Evolutionary conservation across 495 filamentous ascomycete genomes (phyloP).

Genomic region (Trichocladium antarcticum): DNA sequence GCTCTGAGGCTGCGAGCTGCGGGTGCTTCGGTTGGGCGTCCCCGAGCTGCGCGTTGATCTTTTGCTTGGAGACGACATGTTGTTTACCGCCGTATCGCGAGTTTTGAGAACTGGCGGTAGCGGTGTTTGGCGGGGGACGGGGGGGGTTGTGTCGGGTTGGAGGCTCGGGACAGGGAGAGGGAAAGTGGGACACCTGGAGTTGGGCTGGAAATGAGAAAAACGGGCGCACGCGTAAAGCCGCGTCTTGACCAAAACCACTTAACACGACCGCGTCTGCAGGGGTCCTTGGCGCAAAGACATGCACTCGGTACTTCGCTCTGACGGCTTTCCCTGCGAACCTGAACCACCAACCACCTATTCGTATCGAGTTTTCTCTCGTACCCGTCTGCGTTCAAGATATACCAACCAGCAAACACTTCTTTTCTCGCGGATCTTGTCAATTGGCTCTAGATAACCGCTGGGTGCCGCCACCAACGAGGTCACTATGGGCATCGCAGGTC

Average conservation of each 20-base stretch:
- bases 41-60: constrained; percentile 45
- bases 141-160: not conserved
- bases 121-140: not conserved
- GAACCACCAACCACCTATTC: too few relatives aligned
- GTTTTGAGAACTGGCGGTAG: too few relatives aligned
- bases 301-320: too few relatives aligned
- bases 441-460: too few relatives aligned
- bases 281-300: too few relatives aligned
- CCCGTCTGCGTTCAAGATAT: too few relatives aligned
- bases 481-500: too few relatives aligned
- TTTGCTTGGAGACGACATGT: constrained; percentile 50
- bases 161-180: not conserved
- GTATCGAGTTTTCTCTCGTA: too few relatives aligned
- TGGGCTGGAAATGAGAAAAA: constrained; percentile 18
- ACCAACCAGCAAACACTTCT: too few relatives aligned
- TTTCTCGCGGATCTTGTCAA: too few relatives aligned
- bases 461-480: too few relatives aligned
- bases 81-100: constrained; percentile 8
- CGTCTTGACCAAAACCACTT: constrained; percentile 17
- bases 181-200: constrained; percentile 1
- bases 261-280: constrained; percentile 14
- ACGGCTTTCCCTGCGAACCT: too few relatives aligned
- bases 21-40: constrained; percentile 44
- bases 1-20: constrained; percentile 42
- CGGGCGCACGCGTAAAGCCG: constrained; percentile 17